These are phyloP conservation scores for Tillandsia fasciculata DNA, from an alignment of 176 grass and related monocot genomes.

Conservation along the genomic window DNA sequence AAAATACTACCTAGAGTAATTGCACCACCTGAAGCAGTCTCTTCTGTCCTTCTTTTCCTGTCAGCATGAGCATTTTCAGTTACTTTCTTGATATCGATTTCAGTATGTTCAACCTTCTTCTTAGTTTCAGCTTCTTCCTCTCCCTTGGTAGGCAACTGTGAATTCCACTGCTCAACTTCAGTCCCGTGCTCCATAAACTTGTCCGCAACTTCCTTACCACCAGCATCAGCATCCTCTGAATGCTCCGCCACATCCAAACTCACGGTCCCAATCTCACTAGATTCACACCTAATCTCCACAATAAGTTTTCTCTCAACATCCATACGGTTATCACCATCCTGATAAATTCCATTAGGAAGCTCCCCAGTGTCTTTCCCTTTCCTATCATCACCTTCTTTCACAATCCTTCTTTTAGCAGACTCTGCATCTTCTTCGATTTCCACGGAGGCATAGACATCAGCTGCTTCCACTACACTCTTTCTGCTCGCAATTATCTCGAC, in stretches of 20 bases:
- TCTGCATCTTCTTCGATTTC: slow-evolving; percentile 20
- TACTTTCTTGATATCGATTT: slow-evolving; percentile 8
- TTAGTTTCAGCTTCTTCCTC: slow-evolving; percentile 6
- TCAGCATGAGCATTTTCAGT: slow-evolving; percentile 11
- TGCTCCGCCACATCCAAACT: slow-evolving; percentile 16
- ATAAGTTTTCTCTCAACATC: background rate
- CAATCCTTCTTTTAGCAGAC: slow-evolving; percentile 9
- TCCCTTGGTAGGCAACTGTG: slow-evolving; percentile 20
- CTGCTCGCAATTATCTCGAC: slow-evolving; percentile 1
- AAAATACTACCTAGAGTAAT: slow-evolving; percentile 10
- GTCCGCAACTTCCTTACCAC: slow-evolving; percentile 39
- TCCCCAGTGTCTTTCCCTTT: slow-evolving; percentile 13
- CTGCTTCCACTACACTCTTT: slow-evolving; percentile 1
- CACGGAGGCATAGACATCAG: background rate
- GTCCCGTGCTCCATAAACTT: slow-evolving; percentile 12
- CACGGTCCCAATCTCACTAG: background rate
- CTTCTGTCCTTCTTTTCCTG: slow-evolving; percentile 23
- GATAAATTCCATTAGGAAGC: slow-evolving; percentile 3
- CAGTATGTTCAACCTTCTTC: slow-evolving; percentile 20
- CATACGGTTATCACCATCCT: background rate
- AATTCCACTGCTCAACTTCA: slow-evolving; percentile 24
- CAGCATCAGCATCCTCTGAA: slow-evolving; percentile 2
- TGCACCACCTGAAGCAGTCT: background rate
- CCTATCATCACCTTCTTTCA: slow-evolving; percentile 11
- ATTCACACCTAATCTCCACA: slow-evolving; percentile 6